phyloP scores from a whole-genome alignment of 1,284 basidiomycete genomes.

The Hymenochaete sp. region DNA sequence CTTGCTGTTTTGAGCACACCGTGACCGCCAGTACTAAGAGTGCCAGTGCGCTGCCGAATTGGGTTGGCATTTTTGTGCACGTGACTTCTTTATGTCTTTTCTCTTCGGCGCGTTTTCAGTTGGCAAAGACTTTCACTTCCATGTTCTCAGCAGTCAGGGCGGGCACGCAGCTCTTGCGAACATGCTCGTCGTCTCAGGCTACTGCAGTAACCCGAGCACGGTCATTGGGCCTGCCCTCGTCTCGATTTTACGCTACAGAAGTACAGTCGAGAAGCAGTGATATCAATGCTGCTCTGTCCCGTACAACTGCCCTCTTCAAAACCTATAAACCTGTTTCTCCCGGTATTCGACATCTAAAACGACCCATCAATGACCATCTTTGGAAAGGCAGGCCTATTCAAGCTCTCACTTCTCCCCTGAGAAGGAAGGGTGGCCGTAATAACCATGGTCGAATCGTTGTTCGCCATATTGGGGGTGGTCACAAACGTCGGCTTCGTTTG shows the following conservation, averaged over 20 bases:
- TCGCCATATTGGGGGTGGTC: slow-evolving; percentile 85
- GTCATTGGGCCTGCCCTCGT: not conserved
- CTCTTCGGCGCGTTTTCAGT: not conserved
- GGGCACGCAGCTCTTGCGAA: slow-evolving; percentile 11
- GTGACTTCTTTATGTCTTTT: too few relatives aligned
- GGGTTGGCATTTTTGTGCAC: too few relatives aligned
- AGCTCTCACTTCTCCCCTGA: slow-evolving; percentile 75
- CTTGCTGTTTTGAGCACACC: slow-evolving; percentile 1
- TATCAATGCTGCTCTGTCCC: slow-evolving; percentile 30
- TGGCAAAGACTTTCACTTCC: slow-evolving; percentile 2
- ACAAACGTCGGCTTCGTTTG: slow-evolving; percentile 77
- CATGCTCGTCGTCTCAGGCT: slow-evolving; percentile 5
- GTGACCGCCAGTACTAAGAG: too few relatives aligned
- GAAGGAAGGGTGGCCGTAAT: slow-evolving; percentile 85
- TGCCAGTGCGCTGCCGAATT: too few relatives aligned
- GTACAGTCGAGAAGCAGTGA: slow-evolving; percentile 25
- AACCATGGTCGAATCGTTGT: slow-evolving; percentile 81
- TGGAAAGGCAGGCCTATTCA: slow-evolving; percentile 79
- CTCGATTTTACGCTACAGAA: slow-evolving; percentile 27
- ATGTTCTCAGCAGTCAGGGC: slow-evolving; percentile 18
- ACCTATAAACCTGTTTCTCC: slow-evolving; percentile 87
- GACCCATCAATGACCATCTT: slow-evolving; percentile 75
- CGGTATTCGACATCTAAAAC: slow-evolving; percentile 79
- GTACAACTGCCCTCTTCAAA: slow-evolving; percentile 61
- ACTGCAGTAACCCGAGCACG: not conserved